Conservation (phyloP, 805 yeast species). For the Pichia paraexigua region DNA sequence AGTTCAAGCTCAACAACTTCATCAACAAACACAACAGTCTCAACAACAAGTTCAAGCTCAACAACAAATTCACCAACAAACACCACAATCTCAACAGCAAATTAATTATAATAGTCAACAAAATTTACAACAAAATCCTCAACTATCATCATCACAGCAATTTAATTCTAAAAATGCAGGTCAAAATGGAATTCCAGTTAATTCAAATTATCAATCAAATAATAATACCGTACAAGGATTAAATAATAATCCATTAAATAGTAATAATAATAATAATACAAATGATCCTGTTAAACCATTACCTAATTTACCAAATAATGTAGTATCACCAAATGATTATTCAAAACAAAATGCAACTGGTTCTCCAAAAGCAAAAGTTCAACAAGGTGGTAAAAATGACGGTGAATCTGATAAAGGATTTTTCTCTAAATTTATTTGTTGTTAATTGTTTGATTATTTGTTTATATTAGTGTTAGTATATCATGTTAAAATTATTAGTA, state of each 20-base stretch:
- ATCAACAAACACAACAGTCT: slow-evolving; percentile 10
- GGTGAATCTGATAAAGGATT: slow-evolving; percentile 22
- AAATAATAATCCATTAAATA: not conserved
- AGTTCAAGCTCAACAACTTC: slow-evolving; percentile 10
- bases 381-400: slow-evolving; percentile 19
- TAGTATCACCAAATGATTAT: slow-evolving; percentile 6
- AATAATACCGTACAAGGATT: not conserved
- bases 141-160: slow-evolving; percentile 28
- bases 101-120: slow-evolving; percentile 10
- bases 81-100: slow-evolving; percentile 10
- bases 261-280: not conserved
- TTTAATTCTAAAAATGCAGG: slow-evolving; percentile 15
- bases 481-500: too few relatives aligned
- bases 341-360: not conserved
- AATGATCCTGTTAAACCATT: slow-evolving; percentile 26
- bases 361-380: slow-evolving; percentile 5
- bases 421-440: slow-evolving; percentile 17
- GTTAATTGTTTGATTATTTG: slow-evolving; percentile 1
- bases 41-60: slow-evolving; percentile 12
- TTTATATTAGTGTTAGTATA: not conserved
- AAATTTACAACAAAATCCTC: not conserved
- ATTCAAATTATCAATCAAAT: slow-evolving; percentile 1
- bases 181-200: slow-evolving; percentile 8
- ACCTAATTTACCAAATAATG: slow-evolving; percentile 25
- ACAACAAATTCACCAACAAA: slow-evolving; percentile 3